These are phyloP conservation scores for Neofusicoccum sp. DNA, from an alignment of 2,329 filamentous ascomycete genomes.

Conservation along the genomic window DNA sequence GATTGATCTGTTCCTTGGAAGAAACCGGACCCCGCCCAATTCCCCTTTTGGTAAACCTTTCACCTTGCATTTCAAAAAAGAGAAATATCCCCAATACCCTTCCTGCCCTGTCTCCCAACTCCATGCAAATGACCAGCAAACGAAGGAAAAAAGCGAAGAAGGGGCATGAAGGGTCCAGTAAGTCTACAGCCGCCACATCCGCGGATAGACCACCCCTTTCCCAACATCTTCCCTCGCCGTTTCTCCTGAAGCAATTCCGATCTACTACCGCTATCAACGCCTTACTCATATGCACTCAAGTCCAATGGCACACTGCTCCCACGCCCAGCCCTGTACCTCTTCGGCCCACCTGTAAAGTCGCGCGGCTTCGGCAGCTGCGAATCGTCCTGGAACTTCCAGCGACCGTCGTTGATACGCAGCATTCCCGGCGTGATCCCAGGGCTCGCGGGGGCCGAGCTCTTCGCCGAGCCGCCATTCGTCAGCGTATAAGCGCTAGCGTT, in stretches of 20 bases:
- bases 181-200: not conserved
- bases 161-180: not conserved
- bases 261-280: not conserved
- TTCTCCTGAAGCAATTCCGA: not conserved
- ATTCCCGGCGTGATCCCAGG: too few relatives aligned
- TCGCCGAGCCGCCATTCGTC: constrained; percentile 38
- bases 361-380: constrained; percentile 79
- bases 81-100: not conserved
- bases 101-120: constrained; percentile 9
- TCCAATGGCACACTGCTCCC: constrained; percentile 93
- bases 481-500: constrained; percentile 74
- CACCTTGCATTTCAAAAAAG: not conserved
- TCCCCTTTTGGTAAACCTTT: not conserved
- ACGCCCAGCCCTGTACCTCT: constrained; percentile 83
- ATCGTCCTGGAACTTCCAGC: constrained; percentile 88
- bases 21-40: not conserved
- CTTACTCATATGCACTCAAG: constrained; percentile 58
- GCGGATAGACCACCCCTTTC: too few relatives aligned
- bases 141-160: not conserved
- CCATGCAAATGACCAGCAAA: constrained; percentile 3
- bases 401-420: constrained; percentile 58
- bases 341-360: constrained; percentile 70
- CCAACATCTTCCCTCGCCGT: too few relatives aligned
- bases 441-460: constrained; percentile 21
- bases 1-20: not conserved